Evolutionary conservation across 2,329 filamentous ascomycete genomes (phyloP).

Genomic region (Neocatenulostroma microsporum): DNA sequence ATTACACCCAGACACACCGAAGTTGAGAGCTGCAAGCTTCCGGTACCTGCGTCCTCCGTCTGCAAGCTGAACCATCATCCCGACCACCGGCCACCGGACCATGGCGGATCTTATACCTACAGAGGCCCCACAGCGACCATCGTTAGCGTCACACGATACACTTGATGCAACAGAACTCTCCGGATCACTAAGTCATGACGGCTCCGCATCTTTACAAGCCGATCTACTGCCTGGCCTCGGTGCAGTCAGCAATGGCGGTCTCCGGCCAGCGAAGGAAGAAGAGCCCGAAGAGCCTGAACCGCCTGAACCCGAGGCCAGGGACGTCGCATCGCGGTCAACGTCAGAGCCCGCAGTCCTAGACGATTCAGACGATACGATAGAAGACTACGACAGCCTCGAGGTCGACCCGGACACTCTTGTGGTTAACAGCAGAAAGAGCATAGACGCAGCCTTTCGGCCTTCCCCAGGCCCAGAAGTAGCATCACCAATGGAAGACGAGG

Average conservation of each 20-base stretch:
- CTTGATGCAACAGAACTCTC: slow-evolving; percentile 16
- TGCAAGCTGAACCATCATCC: too few species aligned
- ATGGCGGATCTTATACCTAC: too few species aligned
- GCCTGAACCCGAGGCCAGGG: not conserved
- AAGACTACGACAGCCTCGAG: slow-evolving; percentile 35
- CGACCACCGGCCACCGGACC: not conserved
- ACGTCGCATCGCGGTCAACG: not conserved
- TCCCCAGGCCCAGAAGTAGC: not conserved
- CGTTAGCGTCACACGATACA: slow-evolving; percentile 15
- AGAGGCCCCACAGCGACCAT: slow-evolving; percentile 8
- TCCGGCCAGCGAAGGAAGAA: not conserved
- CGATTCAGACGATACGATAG: slow-evolving; percentile 30
- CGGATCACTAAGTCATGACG: slow-evolving; percentile 16
- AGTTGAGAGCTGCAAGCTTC: too few species aligned
- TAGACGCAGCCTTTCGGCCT: slow-evolving; percentile 18
- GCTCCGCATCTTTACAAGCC: slow-evolving; percentile 12
- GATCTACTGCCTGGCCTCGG: too few species aligned
- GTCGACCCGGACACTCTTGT: slow-evolving; percentile 31
- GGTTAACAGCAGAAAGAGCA: slow-evolving; percentile 26
- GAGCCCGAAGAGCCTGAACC: too few species aligned
- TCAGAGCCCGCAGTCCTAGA: slow-evolving; percentile 2
- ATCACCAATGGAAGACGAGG: slow-evolving; percentile 10
- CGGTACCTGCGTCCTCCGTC: too few species aligned
- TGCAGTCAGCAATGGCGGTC: slow-evolving; percentile 2
- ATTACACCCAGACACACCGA: too few species aligned